phyloP scores from a whole-genome alignment of 1,284 basidiomycete species.

The Pyrrhoderma lamaoense region DNA sequence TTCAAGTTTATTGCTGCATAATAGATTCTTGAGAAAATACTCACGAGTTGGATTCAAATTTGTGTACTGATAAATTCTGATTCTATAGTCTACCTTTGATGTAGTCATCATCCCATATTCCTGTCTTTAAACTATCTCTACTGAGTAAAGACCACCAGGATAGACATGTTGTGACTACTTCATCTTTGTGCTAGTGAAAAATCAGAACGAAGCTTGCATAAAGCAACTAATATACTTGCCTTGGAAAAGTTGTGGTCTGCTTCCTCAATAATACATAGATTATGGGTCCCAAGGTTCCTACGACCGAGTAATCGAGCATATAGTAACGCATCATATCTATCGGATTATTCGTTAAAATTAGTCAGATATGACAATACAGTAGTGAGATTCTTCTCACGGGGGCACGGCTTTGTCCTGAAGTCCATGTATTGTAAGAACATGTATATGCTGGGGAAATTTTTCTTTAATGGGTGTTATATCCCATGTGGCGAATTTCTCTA shows the following conservation, averaged over 20 bases:
- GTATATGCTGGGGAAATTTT: conserved; percentile 47
- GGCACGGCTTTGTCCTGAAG: conserved; percentile 57
- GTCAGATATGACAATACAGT: conserved; percentile 2
- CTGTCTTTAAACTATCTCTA: conserved; percentile 40
- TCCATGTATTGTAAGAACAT: conserved; percentile 67
- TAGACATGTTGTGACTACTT: conserved; percentile 53
- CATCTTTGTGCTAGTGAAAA: conserved; percentile 39
- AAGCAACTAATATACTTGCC: conserved; percentile 26
- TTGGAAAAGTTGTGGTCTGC: conserved; percentile 71
- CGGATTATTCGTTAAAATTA: neutral
- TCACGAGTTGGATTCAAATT: too few relatives aligned
- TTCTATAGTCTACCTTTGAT: conserved; percentile 29
- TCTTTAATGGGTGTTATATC: conserved; percentile 59
- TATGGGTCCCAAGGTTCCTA: conserved; percentile 58
- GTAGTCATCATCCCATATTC: conserved; percentile 47
- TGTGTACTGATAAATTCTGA: too few relatives aligned
- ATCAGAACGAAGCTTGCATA: neutral
- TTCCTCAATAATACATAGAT: conserved; percentile 54
- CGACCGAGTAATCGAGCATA: conserved; percentile 54
- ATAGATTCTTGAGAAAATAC: too few relatives aligned
- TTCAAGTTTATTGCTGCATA: too few relatives aligned
- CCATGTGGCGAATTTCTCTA: conserved; percentile 52
- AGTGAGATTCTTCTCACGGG: conserved; percentile 40
- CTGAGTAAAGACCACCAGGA: conserved; percentile 49
- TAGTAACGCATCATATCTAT: conserved; percentile 63